phyloP scores from a whole-genome alignment of 2,329 filamentous ascomycete genomes.

The Arthrocladium fulminans region DNA sequence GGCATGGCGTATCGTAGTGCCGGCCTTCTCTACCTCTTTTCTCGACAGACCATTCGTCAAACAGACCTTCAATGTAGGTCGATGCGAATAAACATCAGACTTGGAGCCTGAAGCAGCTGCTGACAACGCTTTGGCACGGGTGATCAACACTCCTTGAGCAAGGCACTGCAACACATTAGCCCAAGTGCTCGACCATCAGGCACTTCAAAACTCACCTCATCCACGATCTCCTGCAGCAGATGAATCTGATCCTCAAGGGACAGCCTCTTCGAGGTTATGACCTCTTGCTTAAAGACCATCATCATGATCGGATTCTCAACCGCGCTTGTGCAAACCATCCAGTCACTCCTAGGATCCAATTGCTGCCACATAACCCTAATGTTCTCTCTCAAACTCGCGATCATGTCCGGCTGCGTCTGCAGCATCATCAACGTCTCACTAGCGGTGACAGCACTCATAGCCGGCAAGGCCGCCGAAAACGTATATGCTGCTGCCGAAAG shows the following conservation, averaged over 20 bases:
- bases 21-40: slow-evolving; percentile 94
- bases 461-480: slow-evolving; percentile 88
- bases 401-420: slow-evolving; percentile 75
- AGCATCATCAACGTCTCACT: slow-evolving; percentile 82
- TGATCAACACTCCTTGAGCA: slow-evolving; percentile 81
- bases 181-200: slow-evolving; percentile 12
- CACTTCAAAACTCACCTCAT: slow-evolving; percentile 60
- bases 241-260: slow-evolving; percentile 70
- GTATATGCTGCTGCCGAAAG: slow-evolving; percentile 89
- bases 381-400: slow-evolving; percentile 72
- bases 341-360: slow-evolving; percentile 86
- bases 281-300: slow-evolving; percentile 71
- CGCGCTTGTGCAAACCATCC: slow-evolving; percentile 73
- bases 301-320: slow-evolving; percentile 82
- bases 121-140: slow-evolving; percentile 71
- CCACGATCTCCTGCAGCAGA: slow-evolving; percentile 82
- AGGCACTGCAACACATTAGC: slow-evolving; percentile 51
- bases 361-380: slow-evolving; percentile 77
- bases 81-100: slow-evolving; percentile 59
- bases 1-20: slow-evolving; percentile 76
- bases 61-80: slow-evolving; percentile 80
- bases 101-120: slow-evolving; percentile 52
- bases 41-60: slow-evolving; percentile 78
- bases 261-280: slow-evolving; percentile 62
- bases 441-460: slow-evolving; percentile 88